Evolutionary conservation across 257 asterid species (phyloP).

Genomic region (Nicotiana otophora): DNA sequence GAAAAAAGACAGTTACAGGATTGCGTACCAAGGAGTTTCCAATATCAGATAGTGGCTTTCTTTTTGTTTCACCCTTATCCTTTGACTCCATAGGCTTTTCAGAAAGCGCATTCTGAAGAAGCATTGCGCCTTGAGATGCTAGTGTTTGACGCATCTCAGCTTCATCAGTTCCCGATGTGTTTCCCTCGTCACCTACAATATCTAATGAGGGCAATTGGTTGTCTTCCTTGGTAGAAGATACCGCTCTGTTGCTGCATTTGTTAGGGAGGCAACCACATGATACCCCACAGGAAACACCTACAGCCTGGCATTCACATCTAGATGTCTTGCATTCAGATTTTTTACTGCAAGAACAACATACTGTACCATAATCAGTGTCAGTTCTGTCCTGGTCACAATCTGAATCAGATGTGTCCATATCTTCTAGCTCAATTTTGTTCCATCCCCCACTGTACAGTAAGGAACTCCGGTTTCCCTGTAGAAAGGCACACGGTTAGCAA

Average conservation of each 20-base stretch:
- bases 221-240: constrained; percentile 9
- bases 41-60: constrained; percentile 88
- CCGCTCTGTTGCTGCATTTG: constrained; percentile 58
- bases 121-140: constrained; percentile 78
- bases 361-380: constrained; percentile 27
- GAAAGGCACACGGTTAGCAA: neutral
- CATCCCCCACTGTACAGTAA: constrained; percentile 26
- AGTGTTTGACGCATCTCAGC: constrained; percentile 35
- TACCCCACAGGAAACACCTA: constrained; percentile 38
- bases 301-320: constrained; percentile 81
- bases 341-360: constrained; percentile 78
- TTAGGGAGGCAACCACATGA: constrained; percentile 54
- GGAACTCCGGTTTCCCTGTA: constrained; percentile 61
- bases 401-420: constrained; percentile 83
- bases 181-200: constrained; percentile 15
- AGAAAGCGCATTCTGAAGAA: constrained; percentile 78
- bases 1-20: neutral
- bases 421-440: constrained; percentile 32
- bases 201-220: constrained; percentile 18
- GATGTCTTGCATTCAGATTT: constrained; percentile 63
- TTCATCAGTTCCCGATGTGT: constrained; percentile 32
- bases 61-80: constrained; percentile 28
- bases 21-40: constrained; percentile 71
- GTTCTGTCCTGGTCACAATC: constrained; percentile 22
- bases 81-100: constrained; percentile 40